Percentiles rank a stretch among this genome's conserved stretches.
phyloP scores from a whole-genome alignment of 805 yeast genomes.

The Pichia occidentalis region DNA sequence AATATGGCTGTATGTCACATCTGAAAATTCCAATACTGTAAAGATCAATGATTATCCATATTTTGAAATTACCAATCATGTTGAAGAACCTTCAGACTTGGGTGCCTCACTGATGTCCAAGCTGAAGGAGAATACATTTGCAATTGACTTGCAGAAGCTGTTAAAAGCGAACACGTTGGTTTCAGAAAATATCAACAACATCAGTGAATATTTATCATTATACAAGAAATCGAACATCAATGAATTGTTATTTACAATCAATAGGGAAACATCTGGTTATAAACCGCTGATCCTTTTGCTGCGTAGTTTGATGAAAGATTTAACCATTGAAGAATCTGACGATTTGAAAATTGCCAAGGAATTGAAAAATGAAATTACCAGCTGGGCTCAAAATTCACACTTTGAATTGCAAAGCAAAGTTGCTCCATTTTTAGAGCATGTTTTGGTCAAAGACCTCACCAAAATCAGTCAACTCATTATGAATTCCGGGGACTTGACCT shows the following conservation, averaged over 20 bases:
- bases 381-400: conserved; percentile 32
- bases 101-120: conserved; percentile 6
- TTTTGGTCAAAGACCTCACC: conserved; percentile 24
- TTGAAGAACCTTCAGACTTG: not conserved
- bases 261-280: conserved; percentile 27
- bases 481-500: conserved; percentile 29
- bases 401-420: conserved; percentile 30
- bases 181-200: conserved; percentile 22
- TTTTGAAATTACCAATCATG: conserved; percentile 19
- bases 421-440: conserved; percentile 25
- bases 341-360: conserved; percentile 9
- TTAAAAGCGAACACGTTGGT: conserved; percentile 26
- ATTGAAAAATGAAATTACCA: conserved; percentile 20
- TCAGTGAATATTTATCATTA: conserved; percentile 23
- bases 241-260: conserved; percentile 23
- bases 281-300: conserved; percentile 23
- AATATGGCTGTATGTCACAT: conserved; percentile 25
- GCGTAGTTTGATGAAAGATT: conserved; percentile 23
- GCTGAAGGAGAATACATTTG: conserved; percentile 4
- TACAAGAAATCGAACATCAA: conserved; percentile 24
- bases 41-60: conserved; percentile 25
- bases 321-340: not conserved
- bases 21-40: conserved; percentile 18
- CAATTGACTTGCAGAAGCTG: conserved; percentile 24
- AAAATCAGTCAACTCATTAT: conserved; percentile 26